Evolutionary conservation across 306 rosid genomes (phyloP).

Genomic region (Betula pendula): DNA sequence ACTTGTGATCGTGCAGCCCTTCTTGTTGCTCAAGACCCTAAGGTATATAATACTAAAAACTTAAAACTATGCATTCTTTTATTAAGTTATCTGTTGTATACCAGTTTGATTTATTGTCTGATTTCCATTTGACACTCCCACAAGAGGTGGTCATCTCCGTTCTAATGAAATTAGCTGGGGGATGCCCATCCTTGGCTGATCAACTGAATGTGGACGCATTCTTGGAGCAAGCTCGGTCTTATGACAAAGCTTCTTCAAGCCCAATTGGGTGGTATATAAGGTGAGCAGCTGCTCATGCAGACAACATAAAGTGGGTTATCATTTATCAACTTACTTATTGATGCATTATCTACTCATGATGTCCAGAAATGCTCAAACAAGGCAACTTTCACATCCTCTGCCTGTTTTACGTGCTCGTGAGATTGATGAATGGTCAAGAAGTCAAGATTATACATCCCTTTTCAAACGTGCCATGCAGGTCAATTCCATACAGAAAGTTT

Average conservation of each 20-base stretch:
- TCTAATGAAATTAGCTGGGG: slow-evolving; percentile 98
- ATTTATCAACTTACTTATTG: slow-evolving; percentile 2
- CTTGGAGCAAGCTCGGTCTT: slow-evolving; percentile 97
- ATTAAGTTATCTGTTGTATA: slow-evolving; percentile 2
- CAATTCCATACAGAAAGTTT: slow-evolving; percentile 31
- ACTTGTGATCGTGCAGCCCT: slow-evolving; percentile 99
- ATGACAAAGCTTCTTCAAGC: slow-evolving; percentile 94
- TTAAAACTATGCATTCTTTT: slow-evolving; percentile 8
- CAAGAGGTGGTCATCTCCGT: slow-evolving; percentile 98
- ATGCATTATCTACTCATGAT: slow-evolving; percentile 28
- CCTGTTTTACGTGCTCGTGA: slow-evolving; percentile 96
- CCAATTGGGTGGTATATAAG: slow-evolving; percentile 96
- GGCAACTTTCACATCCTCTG: slow-evolving; percentile 90
- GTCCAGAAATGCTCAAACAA: slow-evolving; percentile 89
- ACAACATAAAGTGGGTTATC: slow-evolving; percentile 5
- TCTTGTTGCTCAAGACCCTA: slow-evolving; percentile 97
- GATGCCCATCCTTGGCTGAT: slow-evolving; percentile 94
- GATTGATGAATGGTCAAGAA: slow-evolving; percentile 93
- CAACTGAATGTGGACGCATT: slow-evolving; percentile 94
- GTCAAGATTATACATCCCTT: slow-evolving; percentile 59
- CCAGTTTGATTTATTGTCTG: slow-evolving; percentile 27
- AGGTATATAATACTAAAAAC: slow-evolving; percentile 44
- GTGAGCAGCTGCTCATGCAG: slow-evolving; percentile 33
- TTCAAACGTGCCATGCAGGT: slow-evolving; percentile 56
- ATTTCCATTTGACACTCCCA: slow-evolving; percentile 42